Evolutionary conservation across 2,329 filamentous ascomycete species (phyloP), one percentile per base, ranked within the genome.

Genomic region (Fusarium sp.): DNA sequence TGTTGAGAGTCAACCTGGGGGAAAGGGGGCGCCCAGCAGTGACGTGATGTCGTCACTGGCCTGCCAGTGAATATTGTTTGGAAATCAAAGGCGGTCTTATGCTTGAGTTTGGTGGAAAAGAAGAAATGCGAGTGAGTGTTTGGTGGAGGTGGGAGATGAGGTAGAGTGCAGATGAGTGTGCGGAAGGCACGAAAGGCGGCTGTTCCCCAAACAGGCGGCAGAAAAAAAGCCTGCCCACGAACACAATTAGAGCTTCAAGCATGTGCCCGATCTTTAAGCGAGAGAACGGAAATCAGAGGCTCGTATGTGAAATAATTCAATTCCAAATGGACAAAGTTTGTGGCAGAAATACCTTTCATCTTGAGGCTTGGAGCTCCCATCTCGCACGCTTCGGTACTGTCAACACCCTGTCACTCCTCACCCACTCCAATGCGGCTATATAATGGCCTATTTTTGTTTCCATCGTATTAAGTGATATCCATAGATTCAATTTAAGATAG

Each of bases 1-100:
- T 74, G 50, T 18, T 68, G n/a, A 29, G 29, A 27, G 60, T 27
- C 29, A 20, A 22, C n/a, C 35, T 52, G 25, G 54, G 65, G 47
- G 25, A 65, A 52, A 57, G 13, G 29, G 38, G 27, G 33, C 33
- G 18, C 33, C 35, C n/a, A n/a, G 10, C 20, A 40, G 33, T 27
- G 33, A 16, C 35, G 35, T n/a, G 9, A 1, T n/a, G 56, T 40
- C 14, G 22, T 27, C 20, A 58, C 33, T n/a, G 16, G 16, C 35
- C n/a, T 9, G 42, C 22, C 33, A 5, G 27, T 22, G 40, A 35
- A 13, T 9, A 35, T 38, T 61, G 14, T 3, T 35, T n/a, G 18
- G 5, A 20, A 27, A 33, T 50, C 7, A 38, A 20, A 4, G 56
- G 31, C 2, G 6, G 10, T 29, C 27, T 27, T 25, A n/a, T 29